Base-by-base conservation (phyloP, 2,329 filamentous ascomycete species). In the Hypoxylon sp. region DNA sequence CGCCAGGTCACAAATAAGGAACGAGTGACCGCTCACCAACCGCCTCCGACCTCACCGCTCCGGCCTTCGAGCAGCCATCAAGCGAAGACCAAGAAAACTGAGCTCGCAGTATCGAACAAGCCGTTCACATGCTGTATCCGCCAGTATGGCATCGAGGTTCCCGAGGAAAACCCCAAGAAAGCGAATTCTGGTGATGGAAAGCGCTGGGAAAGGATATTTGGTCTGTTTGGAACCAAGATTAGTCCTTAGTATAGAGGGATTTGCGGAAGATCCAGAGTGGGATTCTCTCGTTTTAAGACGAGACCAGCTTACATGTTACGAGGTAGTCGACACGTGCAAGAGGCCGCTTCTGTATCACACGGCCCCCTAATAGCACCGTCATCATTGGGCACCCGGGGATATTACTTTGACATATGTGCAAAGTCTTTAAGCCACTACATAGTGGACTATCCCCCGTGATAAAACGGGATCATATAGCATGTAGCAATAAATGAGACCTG, bases 101-200 rank as follows among this genome's bases (percentile, higher is more conserved):
- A 64, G n/a, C 56, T 62, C 20, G 57, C 63, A 4, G 62, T 85
- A 3, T 82, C 82, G 1, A 90, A 90, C 61, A 84, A 81, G 35
- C 88, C 91, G 0, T 94, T 94, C 74, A 80, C 83, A 1, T 94
- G 92, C 77, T 93, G 91, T 73, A 85, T 95, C 68, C 85, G 85
- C 69, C 90, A 94, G 77, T 94, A 92, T 72, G 92, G 91, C 5
- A 81, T 92, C 50, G 83, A 80, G 61, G 78, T 85, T 13, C 69
- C 63, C 4, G 81, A 83, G 68, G 55, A 66, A 25, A 80, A 88
- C 69, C 76, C 80, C 14, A 70, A 63, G 4, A 83, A 83, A 71
- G 83, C 82, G 1, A 78, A 85, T 72, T 83, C 81, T 40, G 86
- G 83, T 11, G 65, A 80, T 1, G 83, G 79, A 2, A 81, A 71